phyloP scores from a whole-genome alignment of 73 alveolate species.

The Blepharisma japonicum region DNA sequence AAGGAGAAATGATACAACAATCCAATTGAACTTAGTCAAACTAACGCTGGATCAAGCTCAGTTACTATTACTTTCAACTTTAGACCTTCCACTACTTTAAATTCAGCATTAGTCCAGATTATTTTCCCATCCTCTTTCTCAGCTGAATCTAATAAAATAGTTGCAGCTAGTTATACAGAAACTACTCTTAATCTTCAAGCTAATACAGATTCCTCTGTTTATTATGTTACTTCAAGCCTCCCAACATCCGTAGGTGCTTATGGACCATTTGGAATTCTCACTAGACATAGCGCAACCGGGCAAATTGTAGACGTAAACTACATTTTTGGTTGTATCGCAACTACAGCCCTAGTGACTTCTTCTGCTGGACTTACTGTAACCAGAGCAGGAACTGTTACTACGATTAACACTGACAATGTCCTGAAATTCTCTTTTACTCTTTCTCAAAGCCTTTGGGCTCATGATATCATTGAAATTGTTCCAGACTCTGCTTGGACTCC shows the following conservation, averaged over 20 bases:
- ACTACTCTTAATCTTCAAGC: no score
- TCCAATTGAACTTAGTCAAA: neutral
- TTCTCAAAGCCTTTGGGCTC: neutral
- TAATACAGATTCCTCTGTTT: no score
- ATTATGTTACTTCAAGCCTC: no score
- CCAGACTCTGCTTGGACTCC: no score
- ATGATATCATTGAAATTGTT: neutral
- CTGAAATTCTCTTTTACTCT: slow-evolving; percentile 1
- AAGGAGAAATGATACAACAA: neutral
- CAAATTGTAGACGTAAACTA: neutral
- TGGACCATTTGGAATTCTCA: slow-evolving; percentile 21
- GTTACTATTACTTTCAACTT: neutral
- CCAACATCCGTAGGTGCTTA: slow-evolving; percentile 11
- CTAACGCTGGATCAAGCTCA: neutral
- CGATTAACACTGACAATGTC: neutral
- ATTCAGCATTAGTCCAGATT: no score
- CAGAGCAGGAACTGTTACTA: no score
- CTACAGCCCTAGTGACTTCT: neutral
- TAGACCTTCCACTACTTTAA: no score
- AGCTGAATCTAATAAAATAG: no score
- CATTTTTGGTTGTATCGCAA: neutral
- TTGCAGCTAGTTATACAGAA: no score
- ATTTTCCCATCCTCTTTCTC: no score
- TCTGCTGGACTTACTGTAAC: no score
- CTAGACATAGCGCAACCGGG: neutral